Base-by-base conservation (phyloP, 2,329 filamentous ascomycete species). In the Camillea tinctor region DNA sequence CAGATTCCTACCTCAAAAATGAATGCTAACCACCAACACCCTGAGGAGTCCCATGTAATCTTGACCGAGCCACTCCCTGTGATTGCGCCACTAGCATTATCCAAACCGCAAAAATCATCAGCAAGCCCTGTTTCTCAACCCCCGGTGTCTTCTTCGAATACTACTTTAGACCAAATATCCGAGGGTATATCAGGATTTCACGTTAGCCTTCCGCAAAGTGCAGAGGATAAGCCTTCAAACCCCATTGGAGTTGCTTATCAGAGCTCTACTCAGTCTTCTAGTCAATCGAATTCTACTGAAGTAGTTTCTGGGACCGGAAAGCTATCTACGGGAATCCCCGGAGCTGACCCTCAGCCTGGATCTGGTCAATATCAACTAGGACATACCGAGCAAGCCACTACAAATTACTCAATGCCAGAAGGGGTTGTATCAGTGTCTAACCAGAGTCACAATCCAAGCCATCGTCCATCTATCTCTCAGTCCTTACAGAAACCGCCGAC, bases 41-140 rank as follows among this genome's bases (percentile, higher is more conserved):
- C 49, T 2, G 56, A 55, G 7, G 50, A 60, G 20, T 52, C 57
- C 36, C 19, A 51, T 23, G 21, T 52, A 8, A 53, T 52, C 19
- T 24, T 40, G 24, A 36, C 63, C 54, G 65, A 65, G 19, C 50
- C 61, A 13, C 51, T 59, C 7, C 59, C 67, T 22, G 60, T 58
- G 6, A 59, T 67, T 58, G 64, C 67, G n/a, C 67, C 69, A 15
- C 54, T 68, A 44, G 61, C 54, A 6, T 50, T 70, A 51, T 58
- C 64, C 8, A 69, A 62, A 52, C 67, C 60, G 17, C 54, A 57
- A 26, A 57, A 59, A 3, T 57, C 56, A 3, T 63, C 62, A 2
- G 50, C 58, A 30, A 56, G 50, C 36, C 48, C 30, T 48, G 57
- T 58, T 40, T 24, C 23, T n/a, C 59, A 59, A 19, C 19, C 52